Percentiles rank a stretch among this genome's conserved stretches.
phyloP scores from a whole-genome alignment of 2,329 filamentous ascomycete genomes.

The Huntiella moniliformis region DNA sequence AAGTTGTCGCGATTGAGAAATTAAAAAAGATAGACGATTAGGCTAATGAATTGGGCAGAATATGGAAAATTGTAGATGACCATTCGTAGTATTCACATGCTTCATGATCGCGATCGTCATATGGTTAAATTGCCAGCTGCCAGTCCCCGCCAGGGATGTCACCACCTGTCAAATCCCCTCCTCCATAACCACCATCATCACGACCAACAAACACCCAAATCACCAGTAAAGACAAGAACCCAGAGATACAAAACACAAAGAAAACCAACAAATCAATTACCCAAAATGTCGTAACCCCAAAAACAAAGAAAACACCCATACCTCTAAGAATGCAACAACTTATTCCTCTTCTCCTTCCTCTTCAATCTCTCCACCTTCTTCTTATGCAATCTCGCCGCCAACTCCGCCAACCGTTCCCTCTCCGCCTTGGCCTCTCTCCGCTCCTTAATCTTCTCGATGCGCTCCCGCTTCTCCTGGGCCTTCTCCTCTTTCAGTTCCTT shows the following conservation, averaged over 20 bases:
- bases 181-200: neutral
- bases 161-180: constrained; percentile 8
- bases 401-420: constrained; percentile 76
- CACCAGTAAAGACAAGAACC: neutral
- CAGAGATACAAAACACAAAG: constrained; percentile 4
- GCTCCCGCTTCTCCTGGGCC: constrained; percentile 70
- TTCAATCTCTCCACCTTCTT: constrained; percentile 87
- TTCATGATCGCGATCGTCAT: too few species aligned
- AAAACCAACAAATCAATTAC: constrained; percentile 2
- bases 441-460: constrained; percentile 64
- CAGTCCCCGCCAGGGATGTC: constrained; percentile 1
- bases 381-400: constrained; percentile 95
- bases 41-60: constrained; percentile 1
- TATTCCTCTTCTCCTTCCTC: constrained; percentile 92
- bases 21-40: neutral
- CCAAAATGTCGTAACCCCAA: neutral
- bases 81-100: neutral
- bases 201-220: too few species aligned
- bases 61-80: neutral
- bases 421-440: constrained; percentile 80
- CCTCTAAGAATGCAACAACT: constrained; percentile 45
- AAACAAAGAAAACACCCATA: neutral
- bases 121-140: neutral
- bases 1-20: too few species aligned
- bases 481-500: constrained; percentile 94